Evolutionary conservation across 1,284 basidiomycete species (phyloP).

Genomic region (Leccinum subfulvum): DNA sequence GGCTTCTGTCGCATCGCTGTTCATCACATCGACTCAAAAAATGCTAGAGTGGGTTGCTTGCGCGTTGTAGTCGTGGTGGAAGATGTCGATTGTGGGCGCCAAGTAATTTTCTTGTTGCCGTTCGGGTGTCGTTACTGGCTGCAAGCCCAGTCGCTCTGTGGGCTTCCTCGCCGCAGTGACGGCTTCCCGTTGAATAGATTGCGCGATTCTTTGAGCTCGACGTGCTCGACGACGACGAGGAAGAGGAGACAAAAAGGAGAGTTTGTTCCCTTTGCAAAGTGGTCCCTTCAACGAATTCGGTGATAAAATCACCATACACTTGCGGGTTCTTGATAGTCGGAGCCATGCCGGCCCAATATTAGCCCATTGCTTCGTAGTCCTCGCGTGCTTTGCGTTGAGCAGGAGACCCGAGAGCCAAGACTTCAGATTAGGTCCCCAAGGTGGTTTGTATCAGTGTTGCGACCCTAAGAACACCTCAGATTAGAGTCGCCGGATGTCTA

Average conservation of each 20-base stretch:
- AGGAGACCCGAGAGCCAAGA: constrained; percentile 79
- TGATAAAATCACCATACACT: constrained; percentile 87
- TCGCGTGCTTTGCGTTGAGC: constrained; percentile 84
- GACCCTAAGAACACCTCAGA: too few species aligned
- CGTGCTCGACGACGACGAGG: too few species aligned
- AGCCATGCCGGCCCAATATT: constrained; percentile 85
- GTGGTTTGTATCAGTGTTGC: constrained; percentile 67
- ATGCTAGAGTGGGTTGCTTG: constrained; percentile 1
- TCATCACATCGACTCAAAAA: constrained; percentile 43
- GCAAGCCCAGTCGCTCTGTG: constrained; percentile 3
- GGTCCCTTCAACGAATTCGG: constrained; percentile 20
- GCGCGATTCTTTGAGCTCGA: too few species aligned
- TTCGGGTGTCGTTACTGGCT: constrained; percentile 6
- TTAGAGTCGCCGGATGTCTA: too few species aligned
- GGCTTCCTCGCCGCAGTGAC: constrained; percentile 8
- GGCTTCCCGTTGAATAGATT: not conserved
- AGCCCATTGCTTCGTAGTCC: constrained; percentile 74
- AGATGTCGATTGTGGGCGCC: constrained; percentile 17
- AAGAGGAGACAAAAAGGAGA: too few species aligned
- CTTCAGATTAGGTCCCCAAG: constrained; percentile 73
- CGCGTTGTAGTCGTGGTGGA: constrained; percentile 11
- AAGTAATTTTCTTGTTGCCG: constrained; percentile 20
- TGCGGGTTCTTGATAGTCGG: constrained; percentile 73
- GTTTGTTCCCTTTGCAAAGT: too few species aligned
- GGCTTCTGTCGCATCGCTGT: constrained; percentile 50